Base-by-base conservation (phyloP, 148 eudicot species). In the Fagopyrum esculentum region DNA sequence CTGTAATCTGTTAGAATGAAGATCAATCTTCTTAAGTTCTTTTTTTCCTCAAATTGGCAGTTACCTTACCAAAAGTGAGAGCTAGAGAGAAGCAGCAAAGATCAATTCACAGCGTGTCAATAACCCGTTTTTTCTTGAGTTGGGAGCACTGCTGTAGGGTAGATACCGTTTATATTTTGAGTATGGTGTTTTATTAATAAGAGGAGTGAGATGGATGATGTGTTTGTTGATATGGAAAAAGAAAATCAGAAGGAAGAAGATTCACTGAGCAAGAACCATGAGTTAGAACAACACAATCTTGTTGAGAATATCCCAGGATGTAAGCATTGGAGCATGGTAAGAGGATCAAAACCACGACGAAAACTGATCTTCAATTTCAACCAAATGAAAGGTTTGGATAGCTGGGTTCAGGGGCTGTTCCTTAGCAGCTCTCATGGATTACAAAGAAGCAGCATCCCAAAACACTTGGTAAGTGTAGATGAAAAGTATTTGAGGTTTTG, bases 401-500 rank as follows among this genome's bases (percentile, higher is more conserved):
- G 48, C 69, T 74, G 59, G 76, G 68, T 55, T 57, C 77, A 61
- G 13, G 77, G 46, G 5, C 4, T 75, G 66, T 75, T 75, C 71
- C 44, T 59, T 45, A 75, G 9, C 47, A 59, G 44, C 66, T 74
- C 68, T 44, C 22, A 74, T 74, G 15, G 69, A 6, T 47, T 75
- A 75, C 54, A 63, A 10, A 60, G 17, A 43, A 75, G 55, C 8
- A 59, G 77, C 69, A 75, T 75, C 48, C 77, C 77, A 4, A 75
- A 75, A 43, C 59, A 60, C 70, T 17, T 75, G 12, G 76, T 86
- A 43, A 81, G 83, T 77, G 72, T 78, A 16, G 90, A 87, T 30
- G 93, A 89, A 59, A 85, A 77, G 75, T 89, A 85, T 79, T 77
- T 85, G 55, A 78, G 80, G 71, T 79, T 74, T 73, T 87, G 93